These are phyloP conservation scores for Fraxinus velutina DNA, from an alignment of 305 asterid genomes.

Conservation along the genomic window DNA sequence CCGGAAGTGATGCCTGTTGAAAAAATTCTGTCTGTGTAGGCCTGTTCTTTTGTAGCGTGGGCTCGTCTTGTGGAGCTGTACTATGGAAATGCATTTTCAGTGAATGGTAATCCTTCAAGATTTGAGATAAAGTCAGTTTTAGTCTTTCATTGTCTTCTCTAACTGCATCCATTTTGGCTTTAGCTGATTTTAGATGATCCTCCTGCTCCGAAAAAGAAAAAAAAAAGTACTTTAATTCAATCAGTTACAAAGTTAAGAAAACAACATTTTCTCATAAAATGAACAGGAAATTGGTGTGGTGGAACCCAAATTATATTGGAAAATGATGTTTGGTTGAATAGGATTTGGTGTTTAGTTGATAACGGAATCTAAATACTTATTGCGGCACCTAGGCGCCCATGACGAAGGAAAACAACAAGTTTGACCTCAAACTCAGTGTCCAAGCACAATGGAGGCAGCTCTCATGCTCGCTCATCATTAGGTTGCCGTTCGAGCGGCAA, in stretches of 20 bases:
- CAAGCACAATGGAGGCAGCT: too few species aligned
- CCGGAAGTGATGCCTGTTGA: conserved; percentile 2
- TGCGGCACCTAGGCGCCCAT: too few species aligned
- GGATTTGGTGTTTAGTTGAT: too few species aligned
- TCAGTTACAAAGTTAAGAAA: neutral
- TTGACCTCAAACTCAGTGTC: too few species aligned
- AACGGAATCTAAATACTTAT: too few species aligned
- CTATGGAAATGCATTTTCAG: conserved; percentile 32
- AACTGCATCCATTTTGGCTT: conserved; percentile 34
- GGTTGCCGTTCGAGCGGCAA: too few species aligned
- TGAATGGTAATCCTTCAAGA: conserved; percentile 32
- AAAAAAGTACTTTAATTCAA: too few species aligned
- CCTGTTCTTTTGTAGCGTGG: neutral
- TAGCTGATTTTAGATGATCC: conserved; percentile 27
- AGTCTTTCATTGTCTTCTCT: conserved; percentile 43
- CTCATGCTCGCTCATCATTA: too few species aligned
- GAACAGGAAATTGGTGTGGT: neutral
- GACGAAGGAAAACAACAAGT: too few species aligned
- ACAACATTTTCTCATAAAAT: neutral
- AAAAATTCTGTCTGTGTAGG: neutral
- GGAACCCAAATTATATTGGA: too few species aligned
- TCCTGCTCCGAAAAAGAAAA: conserved; percentile 23
- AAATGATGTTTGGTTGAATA: too few species aligned
- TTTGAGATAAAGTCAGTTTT: conserved; percentile 29
- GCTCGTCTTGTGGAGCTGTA: conserved; percentile 14